Percentiles rank a stretch among this genome's conserved stretches.
Conservation (phyloP, 1,284 basidiomycete species). For the Cryptococcus deneoformans region DNA sequence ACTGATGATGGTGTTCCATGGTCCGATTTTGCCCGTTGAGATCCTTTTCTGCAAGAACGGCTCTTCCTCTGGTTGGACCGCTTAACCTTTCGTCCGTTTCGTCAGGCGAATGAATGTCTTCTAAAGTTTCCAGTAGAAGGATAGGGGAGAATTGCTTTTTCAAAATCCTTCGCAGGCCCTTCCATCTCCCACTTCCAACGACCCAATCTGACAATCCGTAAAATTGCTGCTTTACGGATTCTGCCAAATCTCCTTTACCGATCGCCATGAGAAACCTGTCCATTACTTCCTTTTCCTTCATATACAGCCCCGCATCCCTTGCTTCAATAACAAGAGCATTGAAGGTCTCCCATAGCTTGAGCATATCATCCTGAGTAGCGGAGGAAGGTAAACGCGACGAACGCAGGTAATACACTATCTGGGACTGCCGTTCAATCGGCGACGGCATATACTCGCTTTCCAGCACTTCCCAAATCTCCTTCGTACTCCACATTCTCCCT, state of each 20-base stretch:
- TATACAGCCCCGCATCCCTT: neutral
- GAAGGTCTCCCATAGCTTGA: neutral
- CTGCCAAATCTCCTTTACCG: neutral
- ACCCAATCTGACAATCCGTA: neutral
- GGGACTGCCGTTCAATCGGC: neutral
- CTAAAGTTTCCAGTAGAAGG: no score
- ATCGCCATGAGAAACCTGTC: neutral
- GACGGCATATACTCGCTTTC: constrained; percentile 1
- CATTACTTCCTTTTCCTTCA: neutral
- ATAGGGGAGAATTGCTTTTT: neutral
- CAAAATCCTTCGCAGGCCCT: neutral
- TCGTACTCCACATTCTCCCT: neutral
- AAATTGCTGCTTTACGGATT: neutral
- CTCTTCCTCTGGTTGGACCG: no score
- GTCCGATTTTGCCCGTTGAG: neutral
- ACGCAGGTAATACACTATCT: neutral
- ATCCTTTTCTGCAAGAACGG: neutral
- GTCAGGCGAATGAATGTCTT: no score
- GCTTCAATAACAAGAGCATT: neutral
- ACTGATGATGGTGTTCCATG: neutral
- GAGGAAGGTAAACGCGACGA: neutral
- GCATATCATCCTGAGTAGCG: neutral
- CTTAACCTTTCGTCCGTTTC: no score
- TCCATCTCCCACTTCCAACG: neutral
- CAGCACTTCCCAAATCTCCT: neutral